Conservation (phyloP, 768 basidiomycete species). For the Suillus discolor region DNA sequence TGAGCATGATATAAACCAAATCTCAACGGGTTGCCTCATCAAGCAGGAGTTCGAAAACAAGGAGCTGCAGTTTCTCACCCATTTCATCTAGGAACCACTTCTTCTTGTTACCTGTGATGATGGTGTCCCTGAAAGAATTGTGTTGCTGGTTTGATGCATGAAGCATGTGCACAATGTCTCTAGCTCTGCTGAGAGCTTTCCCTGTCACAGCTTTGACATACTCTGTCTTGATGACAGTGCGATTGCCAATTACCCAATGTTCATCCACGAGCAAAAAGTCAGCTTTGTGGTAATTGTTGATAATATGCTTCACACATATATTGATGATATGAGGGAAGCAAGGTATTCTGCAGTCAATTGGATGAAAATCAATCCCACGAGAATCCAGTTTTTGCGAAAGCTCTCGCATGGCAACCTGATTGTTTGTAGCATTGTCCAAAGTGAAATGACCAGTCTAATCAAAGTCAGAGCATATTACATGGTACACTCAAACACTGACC, state of each 20-base stretch:
- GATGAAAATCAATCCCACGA: background rate
- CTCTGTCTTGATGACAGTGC: background rate
- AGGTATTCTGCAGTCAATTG: background rate
- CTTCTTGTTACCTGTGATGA: slow-evolving; percentile 7
- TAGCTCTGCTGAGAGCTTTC: slow-evolving; percentile 2
- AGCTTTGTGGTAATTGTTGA: slow-evolving; percentile 9
- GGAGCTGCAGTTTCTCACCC: slow-evolving; percentile 3
- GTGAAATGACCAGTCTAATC: slow-evolving; percentile 13
- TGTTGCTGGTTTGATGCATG: background rate
- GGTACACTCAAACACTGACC: background rate
- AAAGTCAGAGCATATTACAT: slow-evolving; percentile 3
- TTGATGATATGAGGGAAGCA: background rate
- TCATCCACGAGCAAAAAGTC: slow-evolving; percentile 7
- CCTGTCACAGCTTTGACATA: background rate
- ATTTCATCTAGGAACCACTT: background rate
- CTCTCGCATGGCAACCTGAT: background rate
- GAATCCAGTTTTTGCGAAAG: background rate
- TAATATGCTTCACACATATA: background rate
- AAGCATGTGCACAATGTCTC: slow-evolving; percentile 1
- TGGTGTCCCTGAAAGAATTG: background rate
- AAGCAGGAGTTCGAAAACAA: slow-evolving; percentile 14
- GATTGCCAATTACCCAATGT: background rate
- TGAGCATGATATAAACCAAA: slow-evolving; percentile 40
- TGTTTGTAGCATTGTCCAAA: background rate
- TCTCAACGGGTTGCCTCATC: slow-evolving; percentile 44